Conservation (phyloP, 345 rosid species). For the Brassica carinata region DNA sequence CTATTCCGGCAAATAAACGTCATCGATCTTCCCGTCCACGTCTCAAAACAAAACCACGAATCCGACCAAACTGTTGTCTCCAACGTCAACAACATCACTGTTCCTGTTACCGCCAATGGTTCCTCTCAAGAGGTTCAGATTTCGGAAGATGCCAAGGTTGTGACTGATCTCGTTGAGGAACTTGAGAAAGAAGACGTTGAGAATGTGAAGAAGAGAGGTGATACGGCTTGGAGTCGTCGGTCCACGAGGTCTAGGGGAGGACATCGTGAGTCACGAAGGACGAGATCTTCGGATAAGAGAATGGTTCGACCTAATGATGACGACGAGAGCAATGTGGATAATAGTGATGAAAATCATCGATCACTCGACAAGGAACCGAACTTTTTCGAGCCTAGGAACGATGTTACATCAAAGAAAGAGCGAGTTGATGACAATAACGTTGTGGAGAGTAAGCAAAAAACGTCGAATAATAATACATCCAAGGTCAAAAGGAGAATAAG, state of each 20-base stretch:
- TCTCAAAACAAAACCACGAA: neutral
- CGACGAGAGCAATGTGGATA: constrained; percentile 3
- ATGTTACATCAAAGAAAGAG: constrained; percentile 10
- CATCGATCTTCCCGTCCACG: constrained; percentile 21
- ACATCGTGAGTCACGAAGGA: constrained; percentile 21
- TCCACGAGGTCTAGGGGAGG: constrained; percentile 13
- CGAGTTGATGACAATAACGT: constrained; percentile 4
- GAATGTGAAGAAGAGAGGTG: constrained; percentile 12
- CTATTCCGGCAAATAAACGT: constrained; percentile 30
- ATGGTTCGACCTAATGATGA: constrained; percentile 1
- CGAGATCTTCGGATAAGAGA: constrained; percentile 31
- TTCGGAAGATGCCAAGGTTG: constrained; percentile 25
- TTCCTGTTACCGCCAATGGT: constrained; percentile 8
- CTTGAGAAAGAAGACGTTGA: constrained; percentile 26
- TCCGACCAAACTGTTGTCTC: constrained; percentile 20
- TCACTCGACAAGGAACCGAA: constrained; percentile 21
- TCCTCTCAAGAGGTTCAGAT: constrained; percentile 5
- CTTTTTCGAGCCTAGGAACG: constrained; percentile 11
- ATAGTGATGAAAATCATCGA: constrained; percentile 22
- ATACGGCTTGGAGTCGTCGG: constrained; percentile 11
- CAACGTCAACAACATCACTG: constrained; percentile 16
- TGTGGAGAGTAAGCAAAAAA: neutral
- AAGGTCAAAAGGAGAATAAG: neutral
- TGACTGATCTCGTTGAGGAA: constrained; percentile 31
- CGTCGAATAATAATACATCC: neutral